Base-by-base conservation (phyloP, 345 rosid species). In the Bruguiera gymnorhiza region DNA sequence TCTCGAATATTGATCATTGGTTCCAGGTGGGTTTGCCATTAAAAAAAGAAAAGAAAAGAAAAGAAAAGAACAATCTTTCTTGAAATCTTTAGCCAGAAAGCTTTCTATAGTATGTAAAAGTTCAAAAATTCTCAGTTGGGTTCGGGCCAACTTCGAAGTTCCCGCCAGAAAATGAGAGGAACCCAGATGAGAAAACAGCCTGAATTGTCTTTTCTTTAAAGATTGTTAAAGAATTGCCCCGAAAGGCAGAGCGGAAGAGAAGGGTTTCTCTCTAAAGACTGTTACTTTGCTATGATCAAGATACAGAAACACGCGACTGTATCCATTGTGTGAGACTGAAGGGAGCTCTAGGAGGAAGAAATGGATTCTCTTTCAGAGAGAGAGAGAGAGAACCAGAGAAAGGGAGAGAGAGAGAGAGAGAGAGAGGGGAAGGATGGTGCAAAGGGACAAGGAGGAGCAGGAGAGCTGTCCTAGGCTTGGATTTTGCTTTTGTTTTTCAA, bases 1-100 rank as follows among this genome's bases (percentile, higher is more conserved):
- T 61, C 70, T 74, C 0, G 59, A 53, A 26, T 76, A 79, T 64
- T 79, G 87, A 81, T 80, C 76, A 68, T 75, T 65, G 36, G 39
- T 80, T 66, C 86, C 91, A 26, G 84, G 74, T 24, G 87, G 82
- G 72, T 81, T 87, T 29, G 88, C 88, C 91, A 85, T 87, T 15
- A 56, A 56, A 8, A 27, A 1, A 27, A 27, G 1, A 27, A 27
- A 27, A 26, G 0, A 26, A 26, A n/a, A n/a, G n/a, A n/a, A 24
- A 4, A 6, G 15, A 56, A 56, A 5, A 26, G 58, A 72, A 7
- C 32, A 54, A n/a, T 7, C 8, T 34, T 31, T 67, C 27, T 54
- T 20, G 37, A 30, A 55, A 9, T 6, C 60, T 43, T 43, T 21
- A 56, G 60, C 60, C 29, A 56, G 30, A 56, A 10, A 2, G 13